These are phyloP conservation scores for Candida dajiaensis DNA, from an alignment of 805 yeast genomes.

Conservation along the genomic window DNA sequence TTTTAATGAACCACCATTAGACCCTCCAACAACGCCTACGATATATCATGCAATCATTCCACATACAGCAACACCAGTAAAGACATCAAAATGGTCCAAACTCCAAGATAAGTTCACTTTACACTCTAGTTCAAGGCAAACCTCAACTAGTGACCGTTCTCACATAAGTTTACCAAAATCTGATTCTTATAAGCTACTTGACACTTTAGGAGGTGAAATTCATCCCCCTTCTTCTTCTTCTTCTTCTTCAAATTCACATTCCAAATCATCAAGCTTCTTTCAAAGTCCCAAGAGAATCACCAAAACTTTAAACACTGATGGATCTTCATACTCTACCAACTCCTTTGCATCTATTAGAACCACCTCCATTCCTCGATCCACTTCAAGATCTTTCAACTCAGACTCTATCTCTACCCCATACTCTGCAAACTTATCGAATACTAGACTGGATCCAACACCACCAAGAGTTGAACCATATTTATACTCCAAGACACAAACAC, in stretches of 20 bases:
- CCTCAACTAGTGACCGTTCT: not conserved
- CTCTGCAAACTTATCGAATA: conserved; percentile 2
- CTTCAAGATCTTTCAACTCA: not conserved
- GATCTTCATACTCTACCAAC: conserved; percentile 1
- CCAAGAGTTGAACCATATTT: conserved; percentile 17
- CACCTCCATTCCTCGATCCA: conserved; percentile 14
- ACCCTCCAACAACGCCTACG: not conserved
- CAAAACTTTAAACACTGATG: not conserved
- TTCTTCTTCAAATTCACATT: not conserved
- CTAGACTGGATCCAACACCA: conserved; percentile 1
- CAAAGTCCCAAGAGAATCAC: not conserved
- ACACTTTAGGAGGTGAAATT: not conserved
- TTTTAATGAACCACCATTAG: conserved; percentile 4
- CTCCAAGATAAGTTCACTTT: conserved; percentile 18
- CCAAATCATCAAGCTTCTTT: not conserved
- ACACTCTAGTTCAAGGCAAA: conserved; percentile 1
- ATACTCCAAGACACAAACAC: conserved; percentile 10
- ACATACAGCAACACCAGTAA: conserved; percentile 1
- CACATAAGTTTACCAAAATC: not conserved
- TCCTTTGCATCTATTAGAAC: conserved; percentile 11
- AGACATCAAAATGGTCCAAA: conserved; percentile 19
- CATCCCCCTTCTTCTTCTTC: too few species aligned
- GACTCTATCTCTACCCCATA: not conserved
- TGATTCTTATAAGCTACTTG: not conserved
- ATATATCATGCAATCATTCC: not conserved